Conservation (phyloP, 164 flowering plant genomes). For the Taxillus chinensis region DNA sequence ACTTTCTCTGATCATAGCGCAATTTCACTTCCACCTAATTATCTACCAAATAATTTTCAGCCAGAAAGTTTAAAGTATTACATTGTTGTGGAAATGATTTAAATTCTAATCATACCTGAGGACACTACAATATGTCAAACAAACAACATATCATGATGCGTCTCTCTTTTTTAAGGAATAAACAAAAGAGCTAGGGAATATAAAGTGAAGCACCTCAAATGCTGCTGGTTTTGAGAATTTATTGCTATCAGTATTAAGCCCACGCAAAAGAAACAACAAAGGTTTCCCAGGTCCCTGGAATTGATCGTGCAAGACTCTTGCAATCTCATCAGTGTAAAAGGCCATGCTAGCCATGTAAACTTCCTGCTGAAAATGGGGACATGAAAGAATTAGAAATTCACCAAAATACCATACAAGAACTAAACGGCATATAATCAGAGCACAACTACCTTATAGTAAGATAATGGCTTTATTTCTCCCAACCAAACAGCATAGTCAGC, state of each 20-base stretch:
- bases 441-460: conserved; percentile 60
- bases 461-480: conserved; percentile 71
- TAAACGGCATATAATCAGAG: background rate
- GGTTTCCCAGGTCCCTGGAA: conserved; percentile 47
- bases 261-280: conserved; percentile 68
- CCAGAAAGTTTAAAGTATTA: too few species aligned
- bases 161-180: too few species aligned
- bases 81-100: too few species aligned
- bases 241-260: conserved; percentile 82
- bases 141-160: too few species aligned
- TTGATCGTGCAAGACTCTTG: conserved; percentile 32
- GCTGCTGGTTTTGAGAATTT: conserved; percentile 76
- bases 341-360: conserved; percentile 54
- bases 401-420: background rate
- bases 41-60: too few species aligned
- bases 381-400: conserved; percentile 5
- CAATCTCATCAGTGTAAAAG: conserved; percentile 62
- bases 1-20: too few species aligned
- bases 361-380: conserved; percentile 40
- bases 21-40: too few species aligned
- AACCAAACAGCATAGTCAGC: conserved; percentile 88
- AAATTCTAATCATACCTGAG: too few species aligned
- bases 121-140: too few species aligned
- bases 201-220: conserved; percentile 43
- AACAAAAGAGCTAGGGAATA: background rate